Conservation (phyloP, 2,329 filamentous ascomycete genomes). For the Emericellopsis atlantica region DNA sequence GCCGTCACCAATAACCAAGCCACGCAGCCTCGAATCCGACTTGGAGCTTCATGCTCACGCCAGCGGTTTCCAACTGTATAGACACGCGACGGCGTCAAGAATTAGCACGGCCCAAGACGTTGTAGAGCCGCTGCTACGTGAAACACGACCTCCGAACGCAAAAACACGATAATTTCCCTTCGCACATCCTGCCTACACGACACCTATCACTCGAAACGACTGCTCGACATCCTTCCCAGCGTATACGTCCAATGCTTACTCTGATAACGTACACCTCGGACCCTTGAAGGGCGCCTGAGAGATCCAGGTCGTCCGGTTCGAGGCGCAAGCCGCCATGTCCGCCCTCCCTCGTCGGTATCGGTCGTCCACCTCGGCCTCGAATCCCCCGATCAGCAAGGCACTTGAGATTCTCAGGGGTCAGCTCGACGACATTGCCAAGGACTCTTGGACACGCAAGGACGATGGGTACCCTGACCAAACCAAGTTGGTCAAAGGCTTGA, state of each 20-base stretch:
- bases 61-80: no score
- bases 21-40: no score
- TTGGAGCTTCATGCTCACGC: no score
- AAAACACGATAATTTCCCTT: no score
- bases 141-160: no score
- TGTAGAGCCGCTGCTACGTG: no score
- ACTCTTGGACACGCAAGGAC: constrained; percentile 16
- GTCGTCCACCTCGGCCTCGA: constrained; percentile 51
- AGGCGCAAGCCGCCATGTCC: constrained; percentile 28
- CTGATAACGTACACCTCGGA: constrained; percentile 17
- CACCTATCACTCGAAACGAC: background rate
- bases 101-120: background rate
- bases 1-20: no score
- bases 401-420: constrained; percentile 44
- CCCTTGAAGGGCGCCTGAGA: constrained; percentile 23
- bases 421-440: constrained; percentile 30
- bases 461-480: constrained; percentile 34
- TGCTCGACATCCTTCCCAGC: background rate
- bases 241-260: constrained; percentile 17
- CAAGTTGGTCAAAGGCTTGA: constrained; percentile 41
- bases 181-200: no score
- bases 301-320: background rate
- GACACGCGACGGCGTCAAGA: no score
- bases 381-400: constrained; percentile 43
- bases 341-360: constrained; percentile 43